Base-by-base conservation (phyloP, 768 basidiomycete genomes). In the Xerocomellus chrysenteron region DNA sequence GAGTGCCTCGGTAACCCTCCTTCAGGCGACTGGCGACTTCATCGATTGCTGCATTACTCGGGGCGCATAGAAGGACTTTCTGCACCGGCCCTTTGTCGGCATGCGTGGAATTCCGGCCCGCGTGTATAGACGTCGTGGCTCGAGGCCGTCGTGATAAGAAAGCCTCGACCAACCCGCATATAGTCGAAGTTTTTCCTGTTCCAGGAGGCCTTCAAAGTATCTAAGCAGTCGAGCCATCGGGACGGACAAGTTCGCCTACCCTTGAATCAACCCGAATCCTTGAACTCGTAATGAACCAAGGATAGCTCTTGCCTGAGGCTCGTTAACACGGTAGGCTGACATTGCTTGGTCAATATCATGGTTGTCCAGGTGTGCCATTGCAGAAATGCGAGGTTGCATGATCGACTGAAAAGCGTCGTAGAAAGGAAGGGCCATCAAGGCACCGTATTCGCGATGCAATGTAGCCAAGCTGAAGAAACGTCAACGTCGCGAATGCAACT, bases 101-200 rank as follows among this genome's bases (percentile, higher is more conserved):
- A 14, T 74, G 73, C 36, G 69, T 74, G 17, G 70, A 62, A 52
- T 59, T 70, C 51, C 69, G 75, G 21, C 85, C 83, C 30, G 77
- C 77, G 12, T 82, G 73, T 48, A 86, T 79, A 21, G 79, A 63
- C 11, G 82, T 78, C 26, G 80, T 73, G 1, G 82, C 68, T 35
- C 70, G 73, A 12, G 74, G 70, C 8, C 89, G 86, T 39, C 76
- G 79, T 3, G 87, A 82, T 39, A 97, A 69, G 67, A 89, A 93
- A 5, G 87, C 83, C 41, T 91, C 86, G 7, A 97, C 89, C n/a
- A 99, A 79, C 21, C 92, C 94, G 63, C 93, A 93, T 59, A 99
- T 98, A 1, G 97, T 99, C 21, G 92, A 96, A 10, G 97, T 99
- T 75, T 99, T 99, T 13, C 97, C 97, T 0, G 97, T 99, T 52